Evolutionary conservation across 2,329 filamentous ascomycete species (phyloP).

Genomic region (Fusarium irregulare): DNA sequence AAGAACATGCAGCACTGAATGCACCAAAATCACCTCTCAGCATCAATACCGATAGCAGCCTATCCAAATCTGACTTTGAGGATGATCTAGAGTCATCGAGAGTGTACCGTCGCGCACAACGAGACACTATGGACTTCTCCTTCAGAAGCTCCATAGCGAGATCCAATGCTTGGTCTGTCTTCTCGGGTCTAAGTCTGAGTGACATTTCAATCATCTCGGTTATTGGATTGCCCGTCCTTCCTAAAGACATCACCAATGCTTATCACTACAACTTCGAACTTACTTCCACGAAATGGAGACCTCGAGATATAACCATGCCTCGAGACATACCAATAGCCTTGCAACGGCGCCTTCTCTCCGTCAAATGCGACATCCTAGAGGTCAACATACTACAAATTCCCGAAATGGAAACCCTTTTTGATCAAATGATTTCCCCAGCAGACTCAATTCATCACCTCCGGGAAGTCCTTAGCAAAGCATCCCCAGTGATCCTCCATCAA

Average conservation of each 20-base stretch:
- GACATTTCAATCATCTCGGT: neutral
- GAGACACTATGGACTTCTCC: neutral
- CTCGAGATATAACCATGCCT: no score
- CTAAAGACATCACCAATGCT: neutral
- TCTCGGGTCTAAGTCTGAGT: neutral
- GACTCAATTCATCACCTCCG: no score
- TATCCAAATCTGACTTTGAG: neutral
- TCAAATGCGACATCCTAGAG: no score
- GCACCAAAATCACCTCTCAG: rapidly evolving
- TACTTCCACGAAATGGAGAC: no score
- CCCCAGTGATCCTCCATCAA: no score
- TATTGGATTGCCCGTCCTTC: neutral
- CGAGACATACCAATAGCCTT: no score
- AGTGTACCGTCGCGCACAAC: neutral
- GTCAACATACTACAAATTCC: no score
- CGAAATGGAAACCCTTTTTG: no score
- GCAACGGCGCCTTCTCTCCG: no score
- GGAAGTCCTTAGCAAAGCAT: no score
- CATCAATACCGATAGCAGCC: rapidly evolving
- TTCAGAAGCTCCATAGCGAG: neutral
- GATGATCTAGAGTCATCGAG: neutral
- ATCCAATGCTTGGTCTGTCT: neutral
- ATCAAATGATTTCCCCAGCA: no score
- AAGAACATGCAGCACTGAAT: rapidly evolving
- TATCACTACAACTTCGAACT: no score